phyloP scores from a whole-genome alignment of 2,329 filamentous ascomycete species.

The Coniochaeta sp. region DNA sequence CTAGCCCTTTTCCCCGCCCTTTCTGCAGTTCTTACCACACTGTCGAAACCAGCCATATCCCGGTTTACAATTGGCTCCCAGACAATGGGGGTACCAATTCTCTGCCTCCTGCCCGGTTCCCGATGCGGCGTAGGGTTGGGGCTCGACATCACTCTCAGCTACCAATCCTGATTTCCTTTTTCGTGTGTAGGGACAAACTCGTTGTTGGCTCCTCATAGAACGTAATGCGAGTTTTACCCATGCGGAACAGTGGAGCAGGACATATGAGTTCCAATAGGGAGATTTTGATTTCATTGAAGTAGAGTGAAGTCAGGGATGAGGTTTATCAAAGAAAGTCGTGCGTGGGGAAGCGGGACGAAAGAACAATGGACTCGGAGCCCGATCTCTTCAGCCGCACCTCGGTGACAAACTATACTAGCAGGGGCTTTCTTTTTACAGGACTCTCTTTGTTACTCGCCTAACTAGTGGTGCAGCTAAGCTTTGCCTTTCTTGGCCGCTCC shows the following conservation, averaged over 20 bases:
- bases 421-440: background rate
- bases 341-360: background rate
- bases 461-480: background rate
- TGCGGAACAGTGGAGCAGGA: too few species aligned
- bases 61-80: background rate
- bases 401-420: background rate
- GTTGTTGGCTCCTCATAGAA: too few species aligned
- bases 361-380: background rate
- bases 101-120: background rate
- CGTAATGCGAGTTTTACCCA: too few species aligned
- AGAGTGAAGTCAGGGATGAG: background rate
- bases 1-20: background rate
- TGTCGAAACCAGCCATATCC: background rate
- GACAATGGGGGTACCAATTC: background rate
- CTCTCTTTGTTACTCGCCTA: background rate
- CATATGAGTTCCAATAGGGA: too few species aligned
- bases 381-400: background rate
- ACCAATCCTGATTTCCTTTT: too few species aligned
- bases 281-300: too few species aligned
- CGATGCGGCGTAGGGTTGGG: too few species aligned
- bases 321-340: background rate
- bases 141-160: too few species aligned
- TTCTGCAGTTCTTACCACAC: background rate
- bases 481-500: background rate
- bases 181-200: too few species aligned